phyloP scores from a whole-genome alignment of 257 asterid genomes.

The Nicotiana attenuata region DNA sequence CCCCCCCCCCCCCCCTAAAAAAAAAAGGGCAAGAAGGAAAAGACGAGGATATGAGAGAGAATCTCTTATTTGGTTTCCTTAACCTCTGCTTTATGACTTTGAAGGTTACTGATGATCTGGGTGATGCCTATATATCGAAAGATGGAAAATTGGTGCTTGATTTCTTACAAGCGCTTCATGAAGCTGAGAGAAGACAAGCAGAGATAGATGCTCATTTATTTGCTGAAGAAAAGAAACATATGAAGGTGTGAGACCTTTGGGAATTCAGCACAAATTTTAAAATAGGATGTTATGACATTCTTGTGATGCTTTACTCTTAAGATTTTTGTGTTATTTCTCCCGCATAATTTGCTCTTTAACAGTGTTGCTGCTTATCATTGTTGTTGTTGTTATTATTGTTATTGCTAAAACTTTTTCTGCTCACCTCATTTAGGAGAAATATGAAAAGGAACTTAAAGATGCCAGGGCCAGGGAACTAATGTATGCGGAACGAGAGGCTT shows the following conservation, averaged over 20 bases:
- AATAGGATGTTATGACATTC: not conserved
- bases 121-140: constrained; percentile 59
- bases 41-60: not conserved
- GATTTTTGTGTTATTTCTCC: not conserved
- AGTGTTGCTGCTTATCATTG: not conserved
- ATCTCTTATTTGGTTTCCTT: constrained; percentile 1
- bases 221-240: constrained; percentile 55
- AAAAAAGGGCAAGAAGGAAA: not conserved
- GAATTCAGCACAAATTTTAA: not conserved
- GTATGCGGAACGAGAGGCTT: constrained; percentile 98
- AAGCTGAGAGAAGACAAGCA: constrained; percentile 95
- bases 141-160: constrained; percentile 91
- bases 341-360: not conserved
- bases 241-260: constrained; percentile 50
- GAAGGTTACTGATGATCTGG: constrained; percentile 50
- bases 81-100: constrained; percentile 18
- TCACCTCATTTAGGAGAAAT: constrained; percentile 64
- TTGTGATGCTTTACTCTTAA: not conserved
- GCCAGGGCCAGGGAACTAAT: constrained; percentile 97
- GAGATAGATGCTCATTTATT: constrained; percentile 65
- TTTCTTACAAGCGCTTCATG: constrained; percentile 90
- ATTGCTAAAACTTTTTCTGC: constrained; percentile 20
- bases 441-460: constrained; percentile 91
- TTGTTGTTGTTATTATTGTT: constrained; percentile 17
- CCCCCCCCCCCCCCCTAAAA: not conserved